Evolutionary conservation across 352 stramenopile species (phyloP).

Genomic region (Globisporangium parvum): DNA sequence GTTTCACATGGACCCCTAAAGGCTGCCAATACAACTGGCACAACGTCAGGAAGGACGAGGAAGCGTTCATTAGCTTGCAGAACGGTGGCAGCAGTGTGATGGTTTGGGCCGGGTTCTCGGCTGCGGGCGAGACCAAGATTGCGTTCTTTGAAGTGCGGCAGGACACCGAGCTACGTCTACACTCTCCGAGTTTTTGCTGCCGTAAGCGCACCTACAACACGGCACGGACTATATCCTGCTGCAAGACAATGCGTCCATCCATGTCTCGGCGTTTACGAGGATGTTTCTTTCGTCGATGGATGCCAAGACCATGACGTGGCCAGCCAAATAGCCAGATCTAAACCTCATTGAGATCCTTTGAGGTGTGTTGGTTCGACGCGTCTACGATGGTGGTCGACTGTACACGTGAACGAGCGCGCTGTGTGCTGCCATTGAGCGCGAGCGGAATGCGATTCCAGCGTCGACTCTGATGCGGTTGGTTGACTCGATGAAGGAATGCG

Average conservation of each 20-base stretch:
- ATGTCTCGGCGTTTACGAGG: neutral
- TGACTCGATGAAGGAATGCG: too few species aligned
- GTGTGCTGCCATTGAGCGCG: too few species aligned
- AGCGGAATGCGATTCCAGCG: too few species aligned
- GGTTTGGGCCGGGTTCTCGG: neutral
- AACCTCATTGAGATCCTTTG: neutral
- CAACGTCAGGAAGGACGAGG: neutral
- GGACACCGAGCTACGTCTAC: neutral
- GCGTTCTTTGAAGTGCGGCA: neutral
- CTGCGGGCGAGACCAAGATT: slow-evolving; percentile 5
- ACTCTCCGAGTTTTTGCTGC: neutral
- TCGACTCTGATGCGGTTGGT: too few species aligned
- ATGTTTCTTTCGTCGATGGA: neutral
- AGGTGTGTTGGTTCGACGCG: too few species aligned
- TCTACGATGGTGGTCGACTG: too few species aligned
- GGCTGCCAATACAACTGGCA: neutral
- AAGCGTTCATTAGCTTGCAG: neutral
- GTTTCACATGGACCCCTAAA: neutral
- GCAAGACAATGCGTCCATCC: neutral
- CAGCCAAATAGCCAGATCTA: neutral
- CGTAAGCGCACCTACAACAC: neutral
- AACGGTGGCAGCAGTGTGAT: neutral
- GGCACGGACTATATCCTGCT: neutral
- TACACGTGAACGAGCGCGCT: too few species aligned
- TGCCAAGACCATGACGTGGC: neutral